Percentiles rank a stretch among this genome's conserved stretches.
These are phyloP conservation scores for Schwanniomyces yamadae DNA, from an alignment of 805 yeast species.

Conservation along the genomic window DNA sequence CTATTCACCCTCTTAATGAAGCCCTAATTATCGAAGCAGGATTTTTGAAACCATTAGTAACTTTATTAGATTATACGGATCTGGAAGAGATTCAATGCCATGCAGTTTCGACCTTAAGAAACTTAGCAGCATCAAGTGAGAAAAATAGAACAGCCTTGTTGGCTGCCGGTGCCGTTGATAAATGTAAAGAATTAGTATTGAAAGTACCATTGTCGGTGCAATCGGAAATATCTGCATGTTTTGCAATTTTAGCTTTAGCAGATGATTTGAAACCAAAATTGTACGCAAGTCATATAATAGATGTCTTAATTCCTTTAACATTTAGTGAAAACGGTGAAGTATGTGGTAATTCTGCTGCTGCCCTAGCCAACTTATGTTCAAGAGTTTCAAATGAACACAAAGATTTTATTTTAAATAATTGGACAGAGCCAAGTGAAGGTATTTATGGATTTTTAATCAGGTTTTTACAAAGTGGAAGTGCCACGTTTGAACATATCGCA, in stretches of 20 bases:
- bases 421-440: conserved; percentile 82
- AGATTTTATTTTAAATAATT: conserved; percentile 67
- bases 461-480: conserved; percentile 78
- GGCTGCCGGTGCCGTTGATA: conserved; percentile 93
- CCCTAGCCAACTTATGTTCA: conserved; percentile 91
- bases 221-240: conserved; percentile 94
- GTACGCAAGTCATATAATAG: conserved; percentile 78
- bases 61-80: conserved; percentile 76
- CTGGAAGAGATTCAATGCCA: conserved; percentile 98
- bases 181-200: conserved; percentile 84
- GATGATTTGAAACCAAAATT: conserved; percentile 88
- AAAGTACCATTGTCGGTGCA: conserved; percentile 89
- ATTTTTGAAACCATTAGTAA: conserved; percentile 85
- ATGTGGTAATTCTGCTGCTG: conserved; percentile 98
- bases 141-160: conserved; percentile 87
- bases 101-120: conserved; percentile 93
- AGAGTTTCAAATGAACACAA: conserved; percentile 77
- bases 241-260: conserved; percentile 94
- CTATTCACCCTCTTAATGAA: conserved; percentile 95
- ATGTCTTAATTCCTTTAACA: conserved; percentile 89
- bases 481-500: conserved; percentile 97
- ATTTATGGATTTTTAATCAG: conserved; percentile 78
- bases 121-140: conserved; percentile 93
- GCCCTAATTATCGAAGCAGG: conserved; percentile 96
- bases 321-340: conserved; percentile 87